Evolutionary conservation across 805 yeast genomes (phyloP), one percentile per base, ranked within the genome.

Genomic region (Starmerella asiatica): DNA sequence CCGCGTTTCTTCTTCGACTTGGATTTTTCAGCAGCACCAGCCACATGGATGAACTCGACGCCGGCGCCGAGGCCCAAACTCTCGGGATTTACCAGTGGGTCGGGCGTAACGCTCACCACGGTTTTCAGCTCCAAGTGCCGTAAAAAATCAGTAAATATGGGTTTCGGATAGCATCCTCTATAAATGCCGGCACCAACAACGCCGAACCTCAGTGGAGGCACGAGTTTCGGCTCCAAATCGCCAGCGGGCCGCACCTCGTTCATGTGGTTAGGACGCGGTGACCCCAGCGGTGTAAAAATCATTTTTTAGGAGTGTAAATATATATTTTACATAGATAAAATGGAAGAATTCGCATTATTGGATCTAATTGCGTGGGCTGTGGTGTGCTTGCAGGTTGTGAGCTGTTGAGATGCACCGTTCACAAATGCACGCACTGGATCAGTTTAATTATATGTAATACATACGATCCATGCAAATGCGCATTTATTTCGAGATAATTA

Each of bases 91-190:
- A 21, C 15, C 69, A 85, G 69, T 1, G 91, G 81, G 24, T 71
- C 71, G 1, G 96, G 93, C 0, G 91, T 79, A 38, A 91, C 56
- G 4, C 93, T 77, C 5, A 88, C 64, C 37, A 88, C 75, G 8
- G 86, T 78, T 51, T 68, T 75, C 40, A 91, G 65, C 30, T 70
- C 61, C 24, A 86, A 65, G 26, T 83, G 67, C 46, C 68, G 63
- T 8, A 91, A 62, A 53, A 78, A 91, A 7, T 76, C 67, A 44
- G 71, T 67, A 54, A 84, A 86, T 40, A 76, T 68, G 34, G 75
- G 73, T 38, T 91, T 68, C 1, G 97, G 97, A 51, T 80, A 82
- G 1, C 93, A 79, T 0, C 97, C 97, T 34, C 97, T 62, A 52
- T 76, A 80, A 3, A 88, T 61, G 36, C 70, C 65, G 2, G 79